Evolutionary conservation across 2,329 filamentous ascomycete species (phyloP).

Genomic region (Fusarium sp.): DNA sequence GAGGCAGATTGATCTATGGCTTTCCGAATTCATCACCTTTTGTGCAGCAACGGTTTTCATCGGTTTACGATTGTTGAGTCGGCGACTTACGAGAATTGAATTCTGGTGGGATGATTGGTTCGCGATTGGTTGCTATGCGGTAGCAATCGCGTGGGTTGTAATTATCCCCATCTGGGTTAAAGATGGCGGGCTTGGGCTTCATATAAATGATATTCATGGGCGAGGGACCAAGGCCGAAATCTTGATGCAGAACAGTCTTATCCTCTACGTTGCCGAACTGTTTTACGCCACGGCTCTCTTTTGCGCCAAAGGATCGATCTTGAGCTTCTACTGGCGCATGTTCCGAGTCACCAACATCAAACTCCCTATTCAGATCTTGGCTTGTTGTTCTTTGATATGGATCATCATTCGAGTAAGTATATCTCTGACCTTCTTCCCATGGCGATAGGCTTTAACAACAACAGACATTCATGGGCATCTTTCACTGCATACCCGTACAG

Average conservation of each 20-base stretch:
- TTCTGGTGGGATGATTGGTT: slow-evolving; percentile 42
- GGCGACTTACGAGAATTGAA: slow-evolving; percentile 31
- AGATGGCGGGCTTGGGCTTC: slow-evolving; percentile 27
- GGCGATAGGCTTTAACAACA: not conserved
- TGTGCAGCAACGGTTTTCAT: slow-evolving; percentile 29
- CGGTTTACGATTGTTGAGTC: slow-evolving; percentile 22
- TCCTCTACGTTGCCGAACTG: slow-evolving; percentile 42
- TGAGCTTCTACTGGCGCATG: slow-evolving; percentile 51
- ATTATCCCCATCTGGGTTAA: slow-evolving; percentile 33
- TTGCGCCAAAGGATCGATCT: slow-evolving; percentile 46
- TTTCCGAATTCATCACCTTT: slow-evolving; percentile 32
- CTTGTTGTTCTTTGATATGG: slow-evolving; percentile 43
- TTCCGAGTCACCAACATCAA: slow-evolving; percentile 46
- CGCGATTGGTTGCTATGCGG: slow-evolving; percentile 31
- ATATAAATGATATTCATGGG: slow-evolving; percentile 28
- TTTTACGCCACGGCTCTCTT: slow-evolving; percentile 47
- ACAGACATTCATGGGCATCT: slow-evolving; percentile 34
- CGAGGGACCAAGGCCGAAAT: slow-evolving; percentile 7
- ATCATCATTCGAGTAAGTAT: slow-evolving; percentile 46
- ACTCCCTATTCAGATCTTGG: slow-evolving; percentile 46
- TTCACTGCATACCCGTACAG: slow-evolving; percentile 37
- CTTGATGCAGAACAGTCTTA: slow-evolving; percentile 16
- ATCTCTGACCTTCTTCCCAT: fast-evolving
- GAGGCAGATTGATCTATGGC: slow-evolving; percentile 36
- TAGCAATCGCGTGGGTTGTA: slow-evolving; percentile 33